Percentiles rank a stretch among this genome's conserved stretches.
These are phyloP conservation scores for Venturiaceae sp. DNA, from an alignment of 2,329 filamentous ascomycete genomes.

Conservation along the genomic window DNA sequence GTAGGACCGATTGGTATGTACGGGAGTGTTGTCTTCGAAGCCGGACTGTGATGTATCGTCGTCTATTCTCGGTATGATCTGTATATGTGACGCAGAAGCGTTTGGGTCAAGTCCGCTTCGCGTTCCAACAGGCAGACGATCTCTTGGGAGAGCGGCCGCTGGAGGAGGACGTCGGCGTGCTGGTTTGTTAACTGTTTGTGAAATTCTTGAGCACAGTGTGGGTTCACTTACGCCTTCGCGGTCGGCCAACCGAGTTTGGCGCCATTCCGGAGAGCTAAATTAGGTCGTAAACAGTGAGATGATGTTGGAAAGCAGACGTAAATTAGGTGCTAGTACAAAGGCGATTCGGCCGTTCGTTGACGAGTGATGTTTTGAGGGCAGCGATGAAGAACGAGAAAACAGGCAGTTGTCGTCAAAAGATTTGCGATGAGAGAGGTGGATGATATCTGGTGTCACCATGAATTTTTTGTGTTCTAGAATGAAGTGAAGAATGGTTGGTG, in stretches of 20 bases:
- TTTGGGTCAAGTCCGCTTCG: slow-evolving; percentile 4
- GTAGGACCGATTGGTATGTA: slow-evolving; percentile 5
- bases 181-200: not conserved
- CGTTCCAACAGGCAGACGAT: slow-evolving; percentile 14
- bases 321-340: not conserved
- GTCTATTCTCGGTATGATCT: slow-evolving; percentile 13
- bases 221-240: not conserved
- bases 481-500: too few relatives aligned
- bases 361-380: too few relatives aligned
- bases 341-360: too few relatives aligned
- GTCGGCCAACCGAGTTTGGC: not conserved
- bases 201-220: not conserved
- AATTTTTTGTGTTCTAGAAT: too few relatives aligned
- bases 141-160: slow-evolving; percentile 10
- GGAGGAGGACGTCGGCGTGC: slow-evolving; percentile 13
- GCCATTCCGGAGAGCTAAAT: not conserved
- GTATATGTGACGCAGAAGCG: slow-evolving; percentile 17
- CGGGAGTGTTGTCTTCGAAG: not conserved
- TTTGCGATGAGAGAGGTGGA: too few relatives aligned
- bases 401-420: too few relatives aligned
- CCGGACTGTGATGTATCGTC: slow-evolving; percentile 7
- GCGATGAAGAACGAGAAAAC: too few relatives aligned
- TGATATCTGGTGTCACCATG: too few relatives aligned
- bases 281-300: not conserved
- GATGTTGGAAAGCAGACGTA: not conserved